A percentile compares a stretch with the other conserved stretches of the same genome.
phyloP scores from a whole-genome alignment of 1,284 basidiomycete genomes.

The Paramarasmius palmivorus region DNA sequence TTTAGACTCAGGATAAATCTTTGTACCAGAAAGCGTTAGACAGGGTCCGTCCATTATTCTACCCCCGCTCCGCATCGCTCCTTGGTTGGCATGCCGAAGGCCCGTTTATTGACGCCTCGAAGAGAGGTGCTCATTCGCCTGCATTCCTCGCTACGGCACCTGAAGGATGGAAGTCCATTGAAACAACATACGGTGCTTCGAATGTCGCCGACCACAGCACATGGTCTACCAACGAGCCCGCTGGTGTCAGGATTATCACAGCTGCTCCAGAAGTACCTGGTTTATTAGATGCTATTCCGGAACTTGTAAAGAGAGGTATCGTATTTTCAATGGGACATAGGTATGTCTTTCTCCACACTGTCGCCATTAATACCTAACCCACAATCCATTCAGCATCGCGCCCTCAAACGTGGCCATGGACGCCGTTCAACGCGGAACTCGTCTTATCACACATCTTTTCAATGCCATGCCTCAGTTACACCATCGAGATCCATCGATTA shows the following conservation, averaged over 20 bases:
- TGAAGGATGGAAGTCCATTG: slow-evolving; percentile 62
- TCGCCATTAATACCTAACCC: background rate
- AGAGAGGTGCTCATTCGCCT: slow-evolving; percentile 80
- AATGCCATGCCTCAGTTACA: slow-evolving; percentile 90
- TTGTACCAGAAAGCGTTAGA: slow-evolving; percentile 68
- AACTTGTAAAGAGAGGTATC: slow-evolving; percentile 66
- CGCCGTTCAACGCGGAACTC: slow-evolving; percentile 70
- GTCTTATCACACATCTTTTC: slow-evolving; percentile 89
- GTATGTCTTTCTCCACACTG: slow-evolving; percentile 35
- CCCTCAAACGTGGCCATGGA: slow-evolving; percentile 65
- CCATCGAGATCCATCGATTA: slow-evolving; percentile 83
- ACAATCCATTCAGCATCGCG: slow-evolving; percentile 46
- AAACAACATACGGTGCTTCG: slow-evolving; percentile 70
- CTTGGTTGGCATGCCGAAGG: slow-evolving; percentile 92
- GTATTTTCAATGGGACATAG: slow-evolving; percentile 87
- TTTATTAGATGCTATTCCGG: slow-evolving; percentile 67
- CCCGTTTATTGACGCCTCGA: slow-evolving; percentile 79
- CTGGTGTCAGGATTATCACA: slow-evolving; percentile 82
- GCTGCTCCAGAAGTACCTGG: slow-evolving; percentile 86
- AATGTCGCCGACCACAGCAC: slow-evolving; percentile 64
- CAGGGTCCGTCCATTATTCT: slow-evolving; percentile 64
- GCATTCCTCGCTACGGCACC: slow-evolving; percentile 69
- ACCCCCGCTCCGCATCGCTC: slow-evolving; percentile 61
- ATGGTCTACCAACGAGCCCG: slow-evolving; percentile 56
- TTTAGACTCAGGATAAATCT: slow-evolving; percentile 72